Base-by-base conservation (phyloP, 495 filamentous ascomycete genomes). In the Trichoderma asperelloides region DNA sequence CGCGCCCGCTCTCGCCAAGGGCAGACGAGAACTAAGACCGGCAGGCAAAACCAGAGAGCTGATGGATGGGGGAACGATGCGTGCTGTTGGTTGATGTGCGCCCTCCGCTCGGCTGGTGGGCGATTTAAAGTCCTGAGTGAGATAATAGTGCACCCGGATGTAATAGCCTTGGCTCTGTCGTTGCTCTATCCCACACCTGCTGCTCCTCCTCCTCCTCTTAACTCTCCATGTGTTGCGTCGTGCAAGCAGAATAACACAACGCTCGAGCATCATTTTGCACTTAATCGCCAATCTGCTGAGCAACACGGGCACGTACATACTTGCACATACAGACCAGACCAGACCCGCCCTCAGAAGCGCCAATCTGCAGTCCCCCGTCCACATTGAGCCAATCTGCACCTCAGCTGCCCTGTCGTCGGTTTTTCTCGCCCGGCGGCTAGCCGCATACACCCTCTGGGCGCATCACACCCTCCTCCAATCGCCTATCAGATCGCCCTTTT, bases 391-490 rank as follows among this genome's bases (percentile, higher is more conserved):
- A 60, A 60, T 60, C 55, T 60, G 55, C 55, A 60, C 27, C 55
- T 60, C 55, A 60, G 55, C 55, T 51, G 47, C 18, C 47, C 47
- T 25, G 33, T 37, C 33, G 33, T 37, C 9, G 6, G 6, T 37
- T 37, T 37, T 7, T 15, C 43, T 47, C n/a, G 43, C 43, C n/a
- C 55, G 55, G 55, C 55, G 55, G 55, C 55, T 60, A 60, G 25
- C 55, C 55, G 55, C 55, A 25, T 25, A 60, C 47, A n/a, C 47
- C 33, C 47, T 51, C 47, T 51, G 18, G 47, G 55, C 23, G 23
- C 51, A 60, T 60, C 55, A 60, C 55, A 60, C 27, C 55, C 55
- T 60, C 23, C 55, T 60, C 23, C 55, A 60, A 30, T 30, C 55
- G 55, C 55, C 55, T 60, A 60, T 30, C 55, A 60, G 55, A 30